Percentiles rank a stretch among this genome's conserved stretches.
Conservation (phyloP, 208 protist genomes). For the Hexamita inflata region DNA sequence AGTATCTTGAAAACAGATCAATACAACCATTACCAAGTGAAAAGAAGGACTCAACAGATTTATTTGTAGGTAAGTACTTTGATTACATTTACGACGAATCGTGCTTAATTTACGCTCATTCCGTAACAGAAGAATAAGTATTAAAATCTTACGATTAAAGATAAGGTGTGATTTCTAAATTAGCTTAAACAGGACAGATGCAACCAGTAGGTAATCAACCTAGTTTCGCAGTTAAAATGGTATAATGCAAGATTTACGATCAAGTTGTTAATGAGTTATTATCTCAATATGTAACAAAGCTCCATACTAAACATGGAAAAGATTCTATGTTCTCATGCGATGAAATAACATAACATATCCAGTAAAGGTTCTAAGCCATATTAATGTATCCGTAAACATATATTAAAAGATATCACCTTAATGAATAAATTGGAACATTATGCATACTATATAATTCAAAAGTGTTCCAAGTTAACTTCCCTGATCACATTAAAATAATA, state of each 20-base stretch:
- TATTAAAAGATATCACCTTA: not conserved
- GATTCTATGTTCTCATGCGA: not conserved
- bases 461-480: constrained; percentile 20
- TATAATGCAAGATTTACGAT: not conserved
- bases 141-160: not conserved
- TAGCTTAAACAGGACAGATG: not conserved
- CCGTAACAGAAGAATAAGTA: not conserved
- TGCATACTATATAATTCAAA: constrained; percentile 23
- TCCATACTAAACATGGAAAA: not conserved
- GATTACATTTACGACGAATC: not conserved
- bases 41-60: not conserved
- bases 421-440: constrained; percentile 2
- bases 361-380: not conserved
- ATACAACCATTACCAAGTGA: not conserved
- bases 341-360: not conserved
- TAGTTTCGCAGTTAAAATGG: not conserved
- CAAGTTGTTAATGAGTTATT: not conserved
- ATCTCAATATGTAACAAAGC: not conserved
- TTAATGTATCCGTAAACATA: not conserved
- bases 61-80: not conserved
- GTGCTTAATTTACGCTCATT: not conserved
- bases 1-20: constrained; percentile 17
- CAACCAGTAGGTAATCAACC: not conserved
- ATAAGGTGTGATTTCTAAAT: not conserved
- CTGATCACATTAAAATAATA: constrained; percentile 16